Evolutionary conservation across 106 monocot species (phyloP).

Genomic region (Triglochin maritima): DNA sequence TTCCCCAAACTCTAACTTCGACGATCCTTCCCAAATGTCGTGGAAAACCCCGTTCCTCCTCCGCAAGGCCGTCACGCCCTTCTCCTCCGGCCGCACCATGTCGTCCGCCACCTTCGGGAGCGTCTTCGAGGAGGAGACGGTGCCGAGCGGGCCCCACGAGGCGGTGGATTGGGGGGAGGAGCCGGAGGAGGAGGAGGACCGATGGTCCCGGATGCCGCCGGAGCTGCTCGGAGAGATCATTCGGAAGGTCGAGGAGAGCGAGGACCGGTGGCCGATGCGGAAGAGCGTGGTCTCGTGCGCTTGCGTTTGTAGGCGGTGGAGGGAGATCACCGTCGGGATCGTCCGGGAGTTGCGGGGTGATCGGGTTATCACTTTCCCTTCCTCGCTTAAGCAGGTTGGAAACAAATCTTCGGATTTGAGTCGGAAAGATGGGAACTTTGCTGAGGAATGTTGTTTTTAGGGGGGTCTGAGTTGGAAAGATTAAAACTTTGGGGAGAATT

Average conservation of each 20-base stretch:
- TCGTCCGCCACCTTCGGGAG: background rate
- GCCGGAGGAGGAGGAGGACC: conserved; percentile 28
- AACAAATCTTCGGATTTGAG: background rate
- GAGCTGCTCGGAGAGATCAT: conserved; percentile 85
- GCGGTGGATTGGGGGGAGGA: conserved; percentile 21
- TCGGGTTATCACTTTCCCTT: conserved; percentile 86
- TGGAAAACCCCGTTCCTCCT: too few relatives aligned
- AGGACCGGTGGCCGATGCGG: conserved; percentile 64
- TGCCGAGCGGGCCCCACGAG: background rate
- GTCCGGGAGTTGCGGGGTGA: conserved; percentile 33
- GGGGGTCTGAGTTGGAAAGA: background rate
- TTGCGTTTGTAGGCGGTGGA: conserved; percentile 69
- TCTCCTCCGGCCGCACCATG: background rate
- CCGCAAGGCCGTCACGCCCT: too few relatives aligned
- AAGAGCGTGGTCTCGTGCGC: conserved; percentile 75
- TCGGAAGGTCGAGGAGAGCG: conserved; percentile 52
- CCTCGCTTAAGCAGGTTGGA: conserved; percentile 72
- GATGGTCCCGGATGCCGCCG: conserved; percentile 75
- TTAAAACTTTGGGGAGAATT: background rate
- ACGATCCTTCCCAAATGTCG: too few relatives aligned
- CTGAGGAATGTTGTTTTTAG: background rate
- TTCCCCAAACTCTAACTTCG: too few relatives aligned
- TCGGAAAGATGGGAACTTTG: background rate
- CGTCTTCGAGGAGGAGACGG: background rate
- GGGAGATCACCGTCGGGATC: conserved; percentile 45